Conservation (phyloP, 2,329 filamentous ascomycete genomes). For the Didymella lethalis region DNA sequence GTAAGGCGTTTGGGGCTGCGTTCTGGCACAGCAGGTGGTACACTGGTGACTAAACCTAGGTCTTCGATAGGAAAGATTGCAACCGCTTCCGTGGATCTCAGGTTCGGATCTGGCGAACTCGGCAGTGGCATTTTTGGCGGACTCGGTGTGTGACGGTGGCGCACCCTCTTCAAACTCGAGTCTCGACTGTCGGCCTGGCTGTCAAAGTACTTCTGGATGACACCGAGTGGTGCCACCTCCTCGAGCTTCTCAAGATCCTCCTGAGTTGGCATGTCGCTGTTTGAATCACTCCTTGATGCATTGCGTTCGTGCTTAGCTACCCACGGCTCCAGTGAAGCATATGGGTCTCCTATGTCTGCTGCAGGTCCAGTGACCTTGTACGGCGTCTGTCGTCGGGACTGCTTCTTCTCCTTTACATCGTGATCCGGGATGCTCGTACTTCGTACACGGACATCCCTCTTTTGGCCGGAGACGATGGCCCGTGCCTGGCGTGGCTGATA, state of each 20-base stretch:
- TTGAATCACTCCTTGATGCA: constrained; percentile 25
- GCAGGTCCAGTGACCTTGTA: constrained; percentile 27
- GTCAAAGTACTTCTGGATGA: constrained; percentile 44
- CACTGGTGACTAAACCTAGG: constrained; percentile 20
- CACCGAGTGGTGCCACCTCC: constrained; percentile 37
- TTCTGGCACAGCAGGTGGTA: constrained; percentile 32
- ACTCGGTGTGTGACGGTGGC: constrained; percentile 24
- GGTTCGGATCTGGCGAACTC: constrained; percentile 17
- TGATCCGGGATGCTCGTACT: constrained; percentile 19
- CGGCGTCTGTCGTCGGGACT: constrained; percentile 39
- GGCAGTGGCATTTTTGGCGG: constrained; percentile 25
- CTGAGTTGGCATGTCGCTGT: constrained; percentile 32
- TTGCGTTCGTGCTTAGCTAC: constrained; percentile 38
- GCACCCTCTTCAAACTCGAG: constrained; percentile 16
- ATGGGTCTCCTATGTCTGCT: constrained; percentile 19
- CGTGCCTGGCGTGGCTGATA: constrained; percentile 22
- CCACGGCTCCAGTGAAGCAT: constrained; percentile 41
- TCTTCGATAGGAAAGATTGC: constrained; percentile 30
- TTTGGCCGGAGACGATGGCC: constrained; percentile 15
- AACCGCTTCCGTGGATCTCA: constrained; percentile 21
- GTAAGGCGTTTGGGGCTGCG: constrained; percentile 38
- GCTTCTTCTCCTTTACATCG: constrained; percentile 29
- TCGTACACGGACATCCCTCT: constrained; percentile 21
- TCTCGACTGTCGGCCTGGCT: constrained; percentile 31
- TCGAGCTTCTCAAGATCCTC: constrained; percentile 34